These are phyloP conservation scores for Sicyos edulis DNA, from an alignment of 306 rosid species.

Conservation along the genomic window DNA sequence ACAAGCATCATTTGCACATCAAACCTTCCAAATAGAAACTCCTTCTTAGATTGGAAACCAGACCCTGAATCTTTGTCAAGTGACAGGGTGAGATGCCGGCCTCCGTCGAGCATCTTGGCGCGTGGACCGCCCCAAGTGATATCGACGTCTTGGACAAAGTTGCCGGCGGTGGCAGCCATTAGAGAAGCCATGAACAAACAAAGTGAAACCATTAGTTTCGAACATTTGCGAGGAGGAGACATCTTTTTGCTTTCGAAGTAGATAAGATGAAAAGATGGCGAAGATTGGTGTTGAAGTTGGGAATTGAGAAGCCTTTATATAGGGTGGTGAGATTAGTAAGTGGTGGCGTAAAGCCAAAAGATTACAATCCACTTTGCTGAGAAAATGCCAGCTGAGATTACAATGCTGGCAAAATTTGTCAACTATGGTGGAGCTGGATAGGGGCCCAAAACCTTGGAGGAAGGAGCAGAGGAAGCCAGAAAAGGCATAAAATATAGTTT, in stretches of 20 bases:
- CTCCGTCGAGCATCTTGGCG: conserved; percentile 47
- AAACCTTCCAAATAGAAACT: conserved; percentile 57
- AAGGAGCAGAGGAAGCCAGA: not conserved
- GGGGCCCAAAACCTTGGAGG: conserved; percentile 8
- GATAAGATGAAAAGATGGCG: not conserved
- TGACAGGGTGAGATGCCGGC: conserved; percentile 58
- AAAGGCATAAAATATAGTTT: not conserved
- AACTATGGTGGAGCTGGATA: not conserved
- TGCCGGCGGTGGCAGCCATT: conserved; percentile 35
- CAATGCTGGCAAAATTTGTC: conserved; percentile 6
- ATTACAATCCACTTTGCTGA: conserved; percentile 3
- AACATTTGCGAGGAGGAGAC: conserved; percentile 19
- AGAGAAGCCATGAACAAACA: conserved; percentile 17
- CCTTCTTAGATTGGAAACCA: conserved; percentile 63
- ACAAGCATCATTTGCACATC: conserved; percentile 76
- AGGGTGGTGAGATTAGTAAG: not conserved
- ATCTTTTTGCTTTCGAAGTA: conserved; percentile 13
- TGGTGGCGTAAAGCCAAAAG: not conserved
- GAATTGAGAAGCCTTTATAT: conserved; percentile 22
- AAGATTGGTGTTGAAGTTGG: conserved; percentile 6
- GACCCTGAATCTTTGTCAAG: conserved; percentile 77
- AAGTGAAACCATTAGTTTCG: not conserved
- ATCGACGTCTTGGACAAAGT: conserved; percentile 56
- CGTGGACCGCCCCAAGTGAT: conserved; percentile 60
- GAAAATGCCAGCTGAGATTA: conserved; percentile 3